Evolutionary conservation across 805 yeast species (phyloP), one percentile per base, ranked within the genome.

Genomic region (Candida endomychidarum): DNA sequence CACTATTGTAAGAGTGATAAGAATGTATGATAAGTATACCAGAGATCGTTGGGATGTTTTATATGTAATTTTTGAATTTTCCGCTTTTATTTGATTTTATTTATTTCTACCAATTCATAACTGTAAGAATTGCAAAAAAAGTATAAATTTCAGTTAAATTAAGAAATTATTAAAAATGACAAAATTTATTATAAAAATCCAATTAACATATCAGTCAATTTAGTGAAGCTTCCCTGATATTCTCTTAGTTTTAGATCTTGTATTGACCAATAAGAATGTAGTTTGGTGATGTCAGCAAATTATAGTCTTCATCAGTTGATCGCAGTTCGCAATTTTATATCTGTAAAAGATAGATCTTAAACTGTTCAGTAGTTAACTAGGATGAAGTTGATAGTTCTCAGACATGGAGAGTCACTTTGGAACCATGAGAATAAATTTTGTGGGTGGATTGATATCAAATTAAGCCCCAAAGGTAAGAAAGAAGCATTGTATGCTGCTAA

Each of bases 331-430:
- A 32, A 32, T 18, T 29, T 18, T 14, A 9, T 15, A 29, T 4
- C 11, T n/a, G n/a, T n/a, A n/a, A n/a, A n/a, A n/a, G n/a, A n/a
- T n/a, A n/a, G n/a, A n/a, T n/a, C n/a, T n/a, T n/a, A n/a, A n/a
- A n/a, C n/a, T n/a, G n/a, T n/a, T n/a, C 26, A 8, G 10, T n/a
- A 7, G 6, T 7, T 25, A 5, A 25, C 10, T n/a, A 25, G 10
- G 5, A 39, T 39, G 42, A 39, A 28, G 43, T 57, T 69, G 32
- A 62, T 69, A 12, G 64, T 69, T 4, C 61, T 69, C 27, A 67
- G 75, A 46, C 75, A 69, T 48, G 75, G 75, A 29, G 73, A 68
- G 44, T 60, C 68, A 6, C 62, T 62, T 49, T 64, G 72, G 65
- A 69, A 69, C 44, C 65, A 67, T 35, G 70, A 62, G 34, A 67